phyloP scores from a whole-genome alignment of 2,329 filamentous ascomycete species.

The Exophiala dermatitidis region DNA sequence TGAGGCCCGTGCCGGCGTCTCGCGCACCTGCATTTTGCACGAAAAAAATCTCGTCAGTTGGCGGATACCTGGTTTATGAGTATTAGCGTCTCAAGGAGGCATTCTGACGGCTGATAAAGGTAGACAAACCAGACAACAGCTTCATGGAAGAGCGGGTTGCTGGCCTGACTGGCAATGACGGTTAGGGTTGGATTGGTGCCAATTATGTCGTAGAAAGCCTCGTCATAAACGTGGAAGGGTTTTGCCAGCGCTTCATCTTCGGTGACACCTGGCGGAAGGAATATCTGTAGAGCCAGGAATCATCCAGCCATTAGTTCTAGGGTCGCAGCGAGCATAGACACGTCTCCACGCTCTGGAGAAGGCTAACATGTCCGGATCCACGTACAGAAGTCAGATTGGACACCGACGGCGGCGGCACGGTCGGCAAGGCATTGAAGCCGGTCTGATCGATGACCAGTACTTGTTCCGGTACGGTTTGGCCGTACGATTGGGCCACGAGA shows the following conservation, averaged over 20 bases:
- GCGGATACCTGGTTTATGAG: constrained; percentile 34
- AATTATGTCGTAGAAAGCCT: constrained; percentile 46
- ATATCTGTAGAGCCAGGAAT: constrained; percentile 28
- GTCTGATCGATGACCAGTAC: constrained; percentile 42
- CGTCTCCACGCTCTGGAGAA: not conserved
- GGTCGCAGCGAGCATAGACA: not conserved
- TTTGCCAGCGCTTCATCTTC: constrained; percentile 30
- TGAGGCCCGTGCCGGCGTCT: constrained; percentile 45
- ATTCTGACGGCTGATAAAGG: not conserved
- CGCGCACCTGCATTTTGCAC: constrained; percentile 46
- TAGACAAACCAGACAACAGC: constrained; percentile 45
- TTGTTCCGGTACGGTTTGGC: constrained; percentile 29
- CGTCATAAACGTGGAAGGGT: constrained; percentile 45
- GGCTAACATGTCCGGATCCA: not conserved
- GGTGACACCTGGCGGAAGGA: constrained; percentile 42
- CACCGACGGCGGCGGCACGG: constrained; percentile 34
- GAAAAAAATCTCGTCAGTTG: constrained; percentile 50
- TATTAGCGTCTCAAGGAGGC: not conserved
- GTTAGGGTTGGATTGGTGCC: constrained; percentile 46
- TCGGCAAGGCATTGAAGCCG: constrained; percentile 39
- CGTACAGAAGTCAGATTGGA: constrained; percentile 32
- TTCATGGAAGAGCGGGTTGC: constrained; percentile 49
- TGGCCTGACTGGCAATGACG: constrained; percentile 41
- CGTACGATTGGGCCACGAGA: constrained; percentile 1
- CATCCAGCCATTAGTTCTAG: not conserved